Conservation (phyloP, 768 basidiomycete genomes). For the Chalciporus pseudorubinellus region DNA sequence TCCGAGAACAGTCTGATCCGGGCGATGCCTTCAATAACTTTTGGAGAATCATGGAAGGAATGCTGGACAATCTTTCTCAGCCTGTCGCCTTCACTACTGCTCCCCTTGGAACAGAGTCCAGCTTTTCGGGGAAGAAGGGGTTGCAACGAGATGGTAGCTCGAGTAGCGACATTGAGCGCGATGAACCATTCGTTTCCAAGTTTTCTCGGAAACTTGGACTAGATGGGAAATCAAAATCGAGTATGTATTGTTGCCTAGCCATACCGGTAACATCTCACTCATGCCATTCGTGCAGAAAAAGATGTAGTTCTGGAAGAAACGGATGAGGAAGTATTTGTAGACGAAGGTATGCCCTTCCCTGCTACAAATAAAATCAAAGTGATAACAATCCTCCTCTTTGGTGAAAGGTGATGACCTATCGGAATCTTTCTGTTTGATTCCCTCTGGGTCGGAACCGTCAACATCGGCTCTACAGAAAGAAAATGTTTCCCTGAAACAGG, state of each 20-base stretch:
- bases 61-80: constrained; percentile 83
- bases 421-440: constrained; percentile 77
- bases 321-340: constrained; percentile 60
- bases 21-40: constrained; percentile 87
- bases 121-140: constrained; percentile 21
- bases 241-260: constrained; percentile 11
- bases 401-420: constrained; percentile 62
- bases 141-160: constrained; percentile 49
- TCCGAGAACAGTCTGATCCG: constrained; percentile 60
- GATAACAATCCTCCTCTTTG: not conserved
- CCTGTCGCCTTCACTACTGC: constrained; percentile 78
- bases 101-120: constrained; percentile 53
- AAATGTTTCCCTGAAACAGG: constrained; percentile 59
- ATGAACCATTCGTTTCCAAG: constrained; percentile 59
- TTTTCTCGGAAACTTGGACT: constrained; percentile 46
- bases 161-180: constrained; percentile 66
- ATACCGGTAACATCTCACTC: not conserved
- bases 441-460: constrained; percentile 55
- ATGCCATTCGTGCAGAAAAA: constrained; percentile 20
- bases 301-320: constrained; percentile 39
- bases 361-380: not conserved
- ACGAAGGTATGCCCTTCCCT: constrained; percentile 51
- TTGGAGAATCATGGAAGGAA: constrained; percentile 85
- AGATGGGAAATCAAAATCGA: constrained; percentile 18
- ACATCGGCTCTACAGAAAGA: constrained; percentile 57